Evolutionary conservation across 2,329 filamentous ascomycete genomes (phyloP), one percentile per base, ranked within the genome.

Genomic region (Calonectria hongkongensis): DNA sequence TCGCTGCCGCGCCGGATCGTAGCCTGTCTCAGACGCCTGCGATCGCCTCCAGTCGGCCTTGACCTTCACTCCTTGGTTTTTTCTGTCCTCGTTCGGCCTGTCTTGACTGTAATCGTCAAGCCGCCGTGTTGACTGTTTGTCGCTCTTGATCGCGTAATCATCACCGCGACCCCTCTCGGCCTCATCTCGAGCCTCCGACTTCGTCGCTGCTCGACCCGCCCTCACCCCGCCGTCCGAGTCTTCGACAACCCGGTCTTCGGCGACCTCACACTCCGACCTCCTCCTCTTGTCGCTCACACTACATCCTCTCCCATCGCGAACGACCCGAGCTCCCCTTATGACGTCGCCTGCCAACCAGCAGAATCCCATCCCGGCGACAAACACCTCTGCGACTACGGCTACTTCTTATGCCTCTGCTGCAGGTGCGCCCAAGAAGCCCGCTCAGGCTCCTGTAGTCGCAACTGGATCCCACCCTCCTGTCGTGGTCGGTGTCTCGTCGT

Each of bases 361-460:
- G 83, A 88, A 86, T 82, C 83, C 85, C 82, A 88, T 84, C 81
- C 85, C 88, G 89, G 90, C 90, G 87, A 87, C 88, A 82, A 90
- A 86, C 85, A 86, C 86, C 84, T 87, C 88, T 85, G 87, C 89
- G 83, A 86, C 89, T 82, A 87, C 89, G 84, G 87, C 89, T 84
- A 82, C 86, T 84, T 92, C 91, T 83, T 92, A 93, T 91, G 91
- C 91, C 87, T 92, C 91, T 81, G 91, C 91, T 86, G 91, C 88
- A 83, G 87, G 89, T 87, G 88, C 89, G 85, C 86, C 87, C 77
- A 92, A 92, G 88, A 92, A 92, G 88, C 86, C 87, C 83, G 86
- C 88, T 81, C 87, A 89, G 84, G 88, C 89, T 85, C 89, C 91
- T 82, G 83, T 90, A 85, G 88, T 90, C 84, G 90, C 89, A 84